These are phyloP conservation scores for Carex parvula DNA, from an alignment of 176 grass and related monocot species.

Conservation along the genomic window DNA sequence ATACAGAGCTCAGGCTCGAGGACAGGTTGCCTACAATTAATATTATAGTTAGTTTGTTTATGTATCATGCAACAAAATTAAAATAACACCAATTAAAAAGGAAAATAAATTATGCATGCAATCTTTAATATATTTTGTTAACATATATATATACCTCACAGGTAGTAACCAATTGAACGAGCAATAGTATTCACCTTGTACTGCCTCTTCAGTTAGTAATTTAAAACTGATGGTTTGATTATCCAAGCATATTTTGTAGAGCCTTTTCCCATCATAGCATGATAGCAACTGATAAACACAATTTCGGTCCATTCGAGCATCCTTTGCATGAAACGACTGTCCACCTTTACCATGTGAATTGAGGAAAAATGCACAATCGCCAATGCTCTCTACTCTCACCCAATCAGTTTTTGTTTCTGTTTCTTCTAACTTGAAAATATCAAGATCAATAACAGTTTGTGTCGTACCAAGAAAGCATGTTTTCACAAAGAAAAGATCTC, in stretches of 20 bases:
- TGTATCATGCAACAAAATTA: neutral
- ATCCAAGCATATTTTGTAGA: conserved; percentile 18
- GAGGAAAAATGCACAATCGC: conserved; percentile 3
- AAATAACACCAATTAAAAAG: too few species aligned
- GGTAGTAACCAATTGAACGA: neutral
- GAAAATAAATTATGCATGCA: too few species aligned
- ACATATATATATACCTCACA: neutral
- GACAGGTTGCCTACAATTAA: neutral
- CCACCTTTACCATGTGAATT: neutral
- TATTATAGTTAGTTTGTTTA: neutral
- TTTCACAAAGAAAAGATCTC: neutral
- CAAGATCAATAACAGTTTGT: neutral
- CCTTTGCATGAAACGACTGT: neutral
- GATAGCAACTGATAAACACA: neutral
- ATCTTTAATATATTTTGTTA: too few species aligned
- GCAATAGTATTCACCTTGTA: neutral
- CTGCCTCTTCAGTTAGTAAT: neutral
- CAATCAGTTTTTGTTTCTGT: neutral
- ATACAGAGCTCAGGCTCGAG: too few species aligned
- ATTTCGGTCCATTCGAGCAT: neutral
- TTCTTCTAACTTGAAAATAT: conserved; percentile 8
- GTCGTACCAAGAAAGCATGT: neutral
- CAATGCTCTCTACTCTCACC: conserved; percentile 24
- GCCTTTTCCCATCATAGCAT: conserved; percentile 3
- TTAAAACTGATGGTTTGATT: neutral